Evolutionary conservation across 768 basidiomycete species (phyloP).

Genomic region (Filobasidium wieringae): DNA sequence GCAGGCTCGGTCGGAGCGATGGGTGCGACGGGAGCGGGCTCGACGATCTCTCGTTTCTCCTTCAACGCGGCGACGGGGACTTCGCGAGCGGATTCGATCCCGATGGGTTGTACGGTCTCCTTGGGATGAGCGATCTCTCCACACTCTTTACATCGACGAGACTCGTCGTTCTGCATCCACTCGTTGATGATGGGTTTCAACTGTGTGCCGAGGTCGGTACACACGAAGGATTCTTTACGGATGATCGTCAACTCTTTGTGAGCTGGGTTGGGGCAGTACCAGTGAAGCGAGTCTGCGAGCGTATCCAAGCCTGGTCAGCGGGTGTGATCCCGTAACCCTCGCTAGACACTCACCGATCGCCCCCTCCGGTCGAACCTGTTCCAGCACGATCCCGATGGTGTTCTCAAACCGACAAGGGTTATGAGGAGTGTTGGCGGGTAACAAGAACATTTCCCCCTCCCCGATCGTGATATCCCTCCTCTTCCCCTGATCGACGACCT

Average conservation of each 20-base stretch:
- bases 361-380: constrained; percentile 64
- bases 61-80: no score
- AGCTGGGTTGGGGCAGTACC: constrained; percentile 62
- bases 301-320: not conserved
- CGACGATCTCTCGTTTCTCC: not conserved
- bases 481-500: constrained; percentile 50
- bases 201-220: constrained; percentile 82
- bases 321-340: not conserved
- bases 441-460: constrained; percentile 92
- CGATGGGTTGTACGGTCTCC: constrained; percentile 28
- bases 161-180: constrained; percentile 59
- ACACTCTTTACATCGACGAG: constrained; percentile 62
- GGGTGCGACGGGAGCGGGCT: not conserved
- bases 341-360: constrained; percentile 52
- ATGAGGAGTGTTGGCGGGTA: constrained; percentile 92
- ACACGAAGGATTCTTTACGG: constrained; percentile 72
- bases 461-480: constrained; percentile 68
- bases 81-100: not conserved
- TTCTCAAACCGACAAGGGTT: constrained; percentile 83
- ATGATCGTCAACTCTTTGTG: constrained; percentile 64
- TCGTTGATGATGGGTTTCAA: constrained; percentile 78
- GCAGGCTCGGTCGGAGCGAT: no score
- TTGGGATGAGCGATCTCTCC: constrained; percentile 54
- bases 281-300: constrained; percentile 65
- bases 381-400: constrained; percentile 84